phyloP scores from a whole-genome alignment of 1,284 basidiomycete species.

The Sporisorium exsertum region DNA sequence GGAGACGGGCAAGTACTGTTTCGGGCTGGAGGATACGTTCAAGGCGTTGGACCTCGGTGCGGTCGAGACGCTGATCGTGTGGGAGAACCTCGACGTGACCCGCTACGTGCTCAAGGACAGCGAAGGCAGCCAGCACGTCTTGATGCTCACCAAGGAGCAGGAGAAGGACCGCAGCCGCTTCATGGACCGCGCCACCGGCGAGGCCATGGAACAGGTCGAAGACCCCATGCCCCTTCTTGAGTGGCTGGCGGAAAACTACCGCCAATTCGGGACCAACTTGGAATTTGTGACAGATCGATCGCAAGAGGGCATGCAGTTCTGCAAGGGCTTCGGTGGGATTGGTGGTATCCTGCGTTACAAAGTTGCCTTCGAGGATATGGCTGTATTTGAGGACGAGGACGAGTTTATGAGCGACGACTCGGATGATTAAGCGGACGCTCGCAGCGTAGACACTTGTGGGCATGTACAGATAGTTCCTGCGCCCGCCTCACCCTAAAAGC shows the following conservation, averaged over 20 bases:
- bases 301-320: constrained; percentile 98
- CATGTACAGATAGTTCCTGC: too few species aligned
- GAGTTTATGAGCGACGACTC: constrained; percentile 67
- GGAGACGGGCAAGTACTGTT: constrained; percentile 97
- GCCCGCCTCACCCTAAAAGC: too few species aligned
- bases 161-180: constrained; percentile 86
- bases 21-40: constrained; percentile 95
- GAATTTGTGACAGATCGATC: constrained; percentile 76
- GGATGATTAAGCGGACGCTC: constrained; percentile 52
- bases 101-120: constrained; percentile 65
- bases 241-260: constrained; percentile 99
- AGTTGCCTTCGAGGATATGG: constrained; percentile 68
- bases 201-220: constrained; percentile 88
- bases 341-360: constrained; percentile 83
- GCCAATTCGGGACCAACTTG: constrained; percentile 93
- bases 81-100: constrained; percentile 79
- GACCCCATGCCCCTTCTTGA: constrained; percentile 71
- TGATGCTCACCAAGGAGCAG: constrained; percentile 67
- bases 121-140: constrained; percentile 56
- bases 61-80: constrained; percentile 96
- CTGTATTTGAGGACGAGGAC: constrained; percentile 66
- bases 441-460: neutral
- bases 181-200: constrained; percentile 89
- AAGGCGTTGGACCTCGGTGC: constrained; percentile 96
- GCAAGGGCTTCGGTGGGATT: constrained; percentile 98